Base-by-base conservation (phyloP, 225 moss, liverwort and hornwort genomes). In the Takakia lepidozioides region DNA sequence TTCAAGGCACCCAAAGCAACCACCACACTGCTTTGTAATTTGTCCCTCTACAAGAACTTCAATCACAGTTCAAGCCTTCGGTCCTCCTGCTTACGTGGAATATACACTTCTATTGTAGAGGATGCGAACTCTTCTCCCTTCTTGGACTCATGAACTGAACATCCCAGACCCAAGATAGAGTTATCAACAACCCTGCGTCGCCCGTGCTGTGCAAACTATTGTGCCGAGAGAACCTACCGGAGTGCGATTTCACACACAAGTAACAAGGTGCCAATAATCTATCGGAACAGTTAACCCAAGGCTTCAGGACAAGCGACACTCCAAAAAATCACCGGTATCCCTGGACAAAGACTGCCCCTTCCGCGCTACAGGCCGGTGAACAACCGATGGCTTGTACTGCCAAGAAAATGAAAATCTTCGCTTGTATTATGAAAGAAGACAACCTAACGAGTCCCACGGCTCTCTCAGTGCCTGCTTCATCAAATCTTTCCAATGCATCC, bases 401-500 rank as follows among this genome's bases (percentile, higher is more conserved):
- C 19, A 19, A 10, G 3, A 43, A 9, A 8, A 10, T 5, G 19
- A 21, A 24, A 1, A 11, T 11, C 21, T 11, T 22, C 25, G 45
- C 25, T 20, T 51, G 60, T 27, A 23, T 23, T 16, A 63, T 40
- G 55, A 73, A 0, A 35, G 59, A 45, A 57, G 48, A 59, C 46
- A 55, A 58, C 60, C 56, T 39, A 50, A 56, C 54, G 56, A 25
- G 29, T 48, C 35, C 55, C 60, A 34, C 27, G 41, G 40, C 48
- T 34, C 66, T 27, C 2, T 29, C 20, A 24, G 19, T 35, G 42
- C 52, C 54, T 45, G 56, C 48, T 39, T 37, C 36, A 51, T 47
- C 38, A 41, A 67, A 68, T 64, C 64, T 50, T 61, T 58, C 61
- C 52, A 21, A 16, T 32, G n/a, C 64, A 68, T 54, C 36, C 35